Evolutionary conservation across 208 protist genomes (phyloP).

Genomic region (Leptomonas pyrrhocoris): DNA sequence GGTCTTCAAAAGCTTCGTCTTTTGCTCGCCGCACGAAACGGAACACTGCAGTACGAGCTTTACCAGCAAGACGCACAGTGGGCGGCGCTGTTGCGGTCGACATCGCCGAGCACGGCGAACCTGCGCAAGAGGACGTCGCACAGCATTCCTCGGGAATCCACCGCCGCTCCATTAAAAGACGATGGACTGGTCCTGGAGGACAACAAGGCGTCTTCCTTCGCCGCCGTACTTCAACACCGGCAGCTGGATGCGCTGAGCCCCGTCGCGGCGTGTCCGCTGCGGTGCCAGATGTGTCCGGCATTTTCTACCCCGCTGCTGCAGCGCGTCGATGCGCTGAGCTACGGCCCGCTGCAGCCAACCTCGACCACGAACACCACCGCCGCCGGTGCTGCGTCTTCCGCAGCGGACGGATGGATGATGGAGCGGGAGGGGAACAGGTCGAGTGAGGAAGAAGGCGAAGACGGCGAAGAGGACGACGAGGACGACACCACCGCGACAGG

Average conservation of each 20-base stretch:
- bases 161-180: too few relatives aligned
- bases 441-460: background rate
- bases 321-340: constrained; percentile 60
- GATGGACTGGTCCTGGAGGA: too few relatives aligned
- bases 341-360: constrained; percentile 47
- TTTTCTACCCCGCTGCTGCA: constrained; percentile 61
- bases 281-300: constrained; percentile 56
- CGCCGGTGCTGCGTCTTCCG: background rate
- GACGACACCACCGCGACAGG: background rate
- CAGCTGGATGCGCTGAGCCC: constrained; percentile 42
- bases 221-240: constrained; percentile 13
- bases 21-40: constrained; percentile 23
- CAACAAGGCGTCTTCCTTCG: constrained; percentile 14
- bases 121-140: background rate
- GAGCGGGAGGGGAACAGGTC: background rate
- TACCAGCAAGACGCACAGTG: constrained; percentile 30
- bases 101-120: background rate
- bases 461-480: background rate
- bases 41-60: constrained; percentile 29
- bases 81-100: constrained; percentile 16
- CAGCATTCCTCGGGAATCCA: too few relatives aligned
- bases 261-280: constrained; percentile 31
- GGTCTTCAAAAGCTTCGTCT: constrained; percentile 22
- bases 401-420: background rate
- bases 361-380: too few relatives aligned